These are phyloP conservation scores for Pueraria montana DNA, from an alignment of 306 rosid species.

Conservation along the genomic window DNA sequence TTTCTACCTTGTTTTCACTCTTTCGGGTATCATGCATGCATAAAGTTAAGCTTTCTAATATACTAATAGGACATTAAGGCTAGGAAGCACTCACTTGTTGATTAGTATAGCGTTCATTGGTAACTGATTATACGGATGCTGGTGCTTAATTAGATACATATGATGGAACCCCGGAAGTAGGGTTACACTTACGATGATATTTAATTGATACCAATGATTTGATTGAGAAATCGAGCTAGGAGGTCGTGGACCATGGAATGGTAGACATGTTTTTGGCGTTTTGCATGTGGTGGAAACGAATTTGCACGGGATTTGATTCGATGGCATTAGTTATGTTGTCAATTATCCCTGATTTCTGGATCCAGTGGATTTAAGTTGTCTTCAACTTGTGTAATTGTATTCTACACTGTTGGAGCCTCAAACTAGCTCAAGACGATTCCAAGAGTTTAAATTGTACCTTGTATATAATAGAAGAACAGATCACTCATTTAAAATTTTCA, in stretches of 20 bases:
- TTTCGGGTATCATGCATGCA: no score
- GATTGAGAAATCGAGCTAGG: neutral
- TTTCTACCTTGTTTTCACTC: no score
- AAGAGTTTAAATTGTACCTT: neutral
- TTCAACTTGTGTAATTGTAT: neutral
- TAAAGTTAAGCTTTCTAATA: no score
- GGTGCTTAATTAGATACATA: neutral
- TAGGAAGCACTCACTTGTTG: no score
- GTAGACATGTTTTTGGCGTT: neutral
- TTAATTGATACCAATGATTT: neutral
- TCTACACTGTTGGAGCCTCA: neutral
- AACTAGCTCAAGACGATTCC: neutral
- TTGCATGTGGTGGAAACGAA: neutral
- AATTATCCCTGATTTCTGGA: slow-evolving; percentile 16
- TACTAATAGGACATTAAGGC: no score
- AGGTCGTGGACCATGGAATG: neutral
- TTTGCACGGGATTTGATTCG: neutral
- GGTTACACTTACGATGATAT: neutral
- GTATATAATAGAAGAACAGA: no score
- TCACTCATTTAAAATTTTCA: neutral
- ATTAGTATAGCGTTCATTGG: no score
- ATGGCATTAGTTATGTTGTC: slow-evolving; percentile 22
- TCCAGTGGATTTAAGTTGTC: neutral
- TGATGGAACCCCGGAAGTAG: neutral
- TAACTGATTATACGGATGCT: no score